Evolutionary conservation across 495 filamentous ascomycete genomes (phyloP), one percentile per base, ranked within the genome.

Genomic region (Cenococcum geophilum): DNA sequence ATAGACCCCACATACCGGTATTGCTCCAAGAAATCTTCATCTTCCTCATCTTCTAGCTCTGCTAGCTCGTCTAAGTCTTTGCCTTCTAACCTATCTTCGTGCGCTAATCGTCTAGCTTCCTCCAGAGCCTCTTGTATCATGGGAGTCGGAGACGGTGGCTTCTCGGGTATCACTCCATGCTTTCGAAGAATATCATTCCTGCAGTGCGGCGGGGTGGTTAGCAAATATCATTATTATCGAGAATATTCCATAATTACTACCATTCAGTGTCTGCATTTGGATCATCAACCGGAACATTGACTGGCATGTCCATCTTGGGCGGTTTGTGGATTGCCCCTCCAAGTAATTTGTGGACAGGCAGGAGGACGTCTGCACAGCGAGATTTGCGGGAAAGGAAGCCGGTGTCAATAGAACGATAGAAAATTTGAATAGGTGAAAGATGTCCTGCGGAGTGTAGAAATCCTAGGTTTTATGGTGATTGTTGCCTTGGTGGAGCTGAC

Each of bases 171-270:
- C 55, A 99, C 78, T 43, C 89, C 89, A 76, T 97, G 91, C 73
- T 95, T 91, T 58, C 93, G 89, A 53, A 99, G 89, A 70, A 99
- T 99, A 63, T 99, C 93, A 70, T 99, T 99, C 92, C 92, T 97
- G 71, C 43, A 53, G 1, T 56, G 16, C 55, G 32, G 54, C 21
- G 18, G 53, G 37, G 21, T 35, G 63, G 62, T 25, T 62, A 48
- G 11, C 12, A 52, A 53, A 57, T 2, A 58, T 32, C 18, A 36
- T 56, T 35, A 3, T 18, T 11, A 12, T 21, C 1, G 11, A 56
- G 20, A 4, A 18, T 18, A 59, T 18, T 16, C 42, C 27, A 25
- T 34, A 23, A 55, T 45, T 45, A 50, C 27, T 77, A 95, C 93
- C 93, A 98, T 86, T 98, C 93, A 40, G 93, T 98, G 73, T 98